phyloP scores from a whole-genome alignment of 2,329 filamentous ascomycete species.

The Cladosporium sp. region DNA sequence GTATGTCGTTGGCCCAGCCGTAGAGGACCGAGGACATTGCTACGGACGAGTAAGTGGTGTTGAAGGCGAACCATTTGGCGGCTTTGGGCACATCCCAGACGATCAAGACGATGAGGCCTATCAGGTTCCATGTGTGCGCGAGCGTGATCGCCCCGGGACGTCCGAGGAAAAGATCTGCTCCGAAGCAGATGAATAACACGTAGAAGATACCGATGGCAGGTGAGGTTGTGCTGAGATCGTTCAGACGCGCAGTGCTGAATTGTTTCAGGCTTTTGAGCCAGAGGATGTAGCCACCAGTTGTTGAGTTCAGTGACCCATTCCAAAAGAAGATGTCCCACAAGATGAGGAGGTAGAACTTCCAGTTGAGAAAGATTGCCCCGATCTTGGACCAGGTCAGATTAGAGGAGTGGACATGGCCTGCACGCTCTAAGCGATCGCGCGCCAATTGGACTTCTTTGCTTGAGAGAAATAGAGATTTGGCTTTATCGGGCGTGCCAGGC shows the following conservation, averaged over 20 bases:
- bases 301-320: conserved; percentile 48
- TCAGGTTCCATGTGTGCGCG: conserved; percentile 48
- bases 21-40: conserved; percentile 54
- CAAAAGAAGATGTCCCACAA: conserved; percentile 54
- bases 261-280: conserved; percentile 55
- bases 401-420: conserved; percentile 22
- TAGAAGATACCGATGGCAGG: conserved; percentile 57
- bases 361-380: conserved; percentile 37
- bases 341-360: conserved; percentile 50
- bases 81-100: conserved; percentile 55
- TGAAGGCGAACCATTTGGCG: conserved; percentile 52
- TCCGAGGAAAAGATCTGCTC: conserved; percentile 50
- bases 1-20: conserved; percentile 52
- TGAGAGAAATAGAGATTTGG: conserved; percentile 42
- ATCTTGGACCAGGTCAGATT: conserved; percentile 28
- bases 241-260: conserved; percentile 45
- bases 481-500: conserved; percentile 50
- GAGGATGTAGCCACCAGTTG: conserved; percentile 49
- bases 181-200: conserved; percentile 51
- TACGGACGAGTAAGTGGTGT: conserved; percentile 46
- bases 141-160: conserved; percentile 54
- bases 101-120: conserved; percentile 51
- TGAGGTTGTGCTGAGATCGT: conserved; percentile 50
- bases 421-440: conserved; percentile 45
- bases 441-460: neutral